Base-by-base conservation (phyloP, 768 basidiomycete species). In the Amylocystis lapponica region DNA sequence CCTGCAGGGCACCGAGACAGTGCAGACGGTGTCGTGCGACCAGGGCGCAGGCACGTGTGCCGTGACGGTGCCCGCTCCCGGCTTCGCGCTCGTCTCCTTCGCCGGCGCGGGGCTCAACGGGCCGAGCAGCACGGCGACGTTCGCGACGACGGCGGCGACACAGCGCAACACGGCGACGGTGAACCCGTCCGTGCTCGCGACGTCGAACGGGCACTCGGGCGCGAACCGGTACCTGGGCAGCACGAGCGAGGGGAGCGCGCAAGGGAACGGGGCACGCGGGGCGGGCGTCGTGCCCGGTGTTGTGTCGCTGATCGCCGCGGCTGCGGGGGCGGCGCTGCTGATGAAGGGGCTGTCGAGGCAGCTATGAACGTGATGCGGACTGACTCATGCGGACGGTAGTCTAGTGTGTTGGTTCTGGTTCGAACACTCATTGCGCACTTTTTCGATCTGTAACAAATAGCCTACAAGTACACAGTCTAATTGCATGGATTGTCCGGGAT, bases 71-170 rank as follows among this genome's bases (percentile, higher is more conserved):
- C 72, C 75, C 29, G 83, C 86, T 1, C 87, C 89, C 0, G 78
- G 77, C 25, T 79, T 83, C 49, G 86, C 86, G 2, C 69, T 91
- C 32, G 84, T 91, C 45, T 89, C 86, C 70, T 66, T 91, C 32
- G 72, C 65, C 4, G 59, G 69, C 36, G 43, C 57, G 22, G 69
- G 73, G 4, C 53, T 70, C 32, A 45, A 59, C 1, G 71, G 69
- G 30, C 54, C 61, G 1, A 56, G 51, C n/a, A 50, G 62, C 3
- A 64, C 69, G 2, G 58, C 54, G 52, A 81, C 78, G 16, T 84
- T 79, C 55, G 47, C 76, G 12, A 83, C 76, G 13, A 78, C 78
- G 1, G 46, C 41, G 27, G 26, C 37, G 33, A 78, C 78, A 0
- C 74, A 69, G 12, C 55, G 62, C 17, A 81, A 79, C 7, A 74